These are phyloP conservation scores for Aspergillus aculeatinus DNA, from an alignment of 2,329 filamentous ascomycete genomes.

Conservation along the genomic window DNA sequence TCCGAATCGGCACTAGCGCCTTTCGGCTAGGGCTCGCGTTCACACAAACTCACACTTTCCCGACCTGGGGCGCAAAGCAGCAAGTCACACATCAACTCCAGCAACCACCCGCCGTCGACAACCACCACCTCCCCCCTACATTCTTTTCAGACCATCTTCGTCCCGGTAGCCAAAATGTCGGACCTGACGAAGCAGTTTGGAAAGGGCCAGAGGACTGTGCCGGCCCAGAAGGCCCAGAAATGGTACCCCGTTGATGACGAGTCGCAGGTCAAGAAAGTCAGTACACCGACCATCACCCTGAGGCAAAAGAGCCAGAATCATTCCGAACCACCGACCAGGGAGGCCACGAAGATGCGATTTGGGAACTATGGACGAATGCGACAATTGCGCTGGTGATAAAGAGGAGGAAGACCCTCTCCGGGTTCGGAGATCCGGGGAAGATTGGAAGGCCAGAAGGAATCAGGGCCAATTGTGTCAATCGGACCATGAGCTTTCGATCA, in stretches of 20 bases:
- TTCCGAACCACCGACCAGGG: slow-evolving; percentile 9
- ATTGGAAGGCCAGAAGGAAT: slow-evolving; percentile 4
- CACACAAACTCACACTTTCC: slow-evolving; percentile 45
- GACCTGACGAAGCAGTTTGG: slow-evolving; percentile 90
- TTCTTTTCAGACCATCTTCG: slow-evolving; percentile 40
- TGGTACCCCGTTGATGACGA: slow-evolving; percentile 98
- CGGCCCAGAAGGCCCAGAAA: slow-evolving; percentile 92
- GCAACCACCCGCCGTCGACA: slow-evolving; percentile 46
- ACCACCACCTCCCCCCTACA: slow-evolving; percentile 36
- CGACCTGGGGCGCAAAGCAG: slow-evolving; percentile 38
- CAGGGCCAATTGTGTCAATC: slow-evolving; percentile 22
- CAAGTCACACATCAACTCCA: slow-evolving; percentile 42
- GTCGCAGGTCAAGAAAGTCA: slow-evolving; percentile 87
- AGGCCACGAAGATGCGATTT: slow-evolving; percentile 26
- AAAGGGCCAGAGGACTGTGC: slow-evolving; percentile 91
- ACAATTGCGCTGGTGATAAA: slow-evolving; percentile 26
- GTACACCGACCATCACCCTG: slow-evolving; percentile 45
- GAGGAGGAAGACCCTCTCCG: slow-evolving; percentile 14
- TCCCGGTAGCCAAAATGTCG: slow-evolving; percentile 55
- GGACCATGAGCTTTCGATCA: slow-evolving; percentile 16
- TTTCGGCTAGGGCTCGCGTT: slow-evolving; percentile 45
- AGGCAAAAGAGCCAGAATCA: slow-evolving; percentile 14
- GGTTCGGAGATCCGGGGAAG: slow-evolving; percentile 1
- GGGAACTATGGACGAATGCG: slow-evolving; percentile 30
- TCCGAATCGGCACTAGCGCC: slow-evolving; percentile 38